Evolutionary conservation across 2,329 filamentous ascomycete species (phyloP).

Genomic region (Alternaria burnsii): DNA sequence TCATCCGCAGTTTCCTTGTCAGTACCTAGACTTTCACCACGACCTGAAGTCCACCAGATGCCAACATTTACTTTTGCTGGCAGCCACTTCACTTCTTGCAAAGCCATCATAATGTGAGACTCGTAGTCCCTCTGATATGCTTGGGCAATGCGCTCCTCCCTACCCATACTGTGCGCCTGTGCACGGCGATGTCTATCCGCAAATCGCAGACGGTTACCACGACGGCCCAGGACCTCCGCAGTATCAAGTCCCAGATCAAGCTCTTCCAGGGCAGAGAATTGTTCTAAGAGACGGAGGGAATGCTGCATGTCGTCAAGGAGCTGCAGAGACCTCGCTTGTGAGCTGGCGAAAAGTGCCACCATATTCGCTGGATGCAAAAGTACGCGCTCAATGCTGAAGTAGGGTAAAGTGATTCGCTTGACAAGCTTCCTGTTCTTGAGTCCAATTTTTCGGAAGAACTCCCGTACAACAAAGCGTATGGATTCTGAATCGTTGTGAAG

Average conservation of each 20-base stretch:
- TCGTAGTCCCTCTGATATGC: not conserved
- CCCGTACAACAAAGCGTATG: not conserved
- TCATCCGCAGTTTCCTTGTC: not conserved
- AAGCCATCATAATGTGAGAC: not conserved
- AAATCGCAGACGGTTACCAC: not conserved
- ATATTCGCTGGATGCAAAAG: not conserved
- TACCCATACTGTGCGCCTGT: not conserved
- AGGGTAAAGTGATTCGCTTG: not conserved
- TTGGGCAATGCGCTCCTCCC: not conserved
- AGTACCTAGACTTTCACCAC: not conserved
- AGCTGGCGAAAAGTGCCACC: not conserved
- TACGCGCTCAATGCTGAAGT: conserved; percentile 1
- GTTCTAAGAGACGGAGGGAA: not conserved
- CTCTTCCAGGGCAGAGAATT: not conserved
- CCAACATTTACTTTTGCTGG: not conserved
- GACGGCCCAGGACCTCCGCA: not conserved
- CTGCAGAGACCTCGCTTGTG: not conserved
- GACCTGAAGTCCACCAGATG: not conserved
- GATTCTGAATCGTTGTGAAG: conserved; percentile 1
- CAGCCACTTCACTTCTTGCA: not conserved
- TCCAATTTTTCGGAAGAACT: conserved; percentile 1
- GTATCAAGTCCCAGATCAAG: not conserved
- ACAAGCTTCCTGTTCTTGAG: not conserved
- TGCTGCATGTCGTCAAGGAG: not conserved
- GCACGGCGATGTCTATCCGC: not conserved